Conservation (phyloP, 1,139 yeast genomes). For the Arxiozyma slooffiae region DNA sequence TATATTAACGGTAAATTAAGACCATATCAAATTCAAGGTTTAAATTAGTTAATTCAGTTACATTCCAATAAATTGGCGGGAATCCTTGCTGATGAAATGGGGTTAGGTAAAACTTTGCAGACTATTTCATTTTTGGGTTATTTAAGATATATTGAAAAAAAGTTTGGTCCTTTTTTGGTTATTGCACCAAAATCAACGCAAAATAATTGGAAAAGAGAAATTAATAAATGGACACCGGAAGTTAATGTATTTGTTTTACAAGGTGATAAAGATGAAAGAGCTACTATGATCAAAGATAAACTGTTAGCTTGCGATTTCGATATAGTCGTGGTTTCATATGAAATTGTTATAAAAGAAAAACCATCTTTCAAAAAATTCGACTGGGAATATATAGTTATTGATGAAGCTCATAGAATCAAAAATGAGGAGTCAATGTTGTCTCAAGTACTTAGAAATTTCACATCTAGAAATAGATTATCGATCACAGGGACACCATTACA, state of each 20-base stretch:
- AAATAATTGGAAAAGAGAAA: constrained; percentile 93
- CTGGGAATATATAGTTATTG: constrained; percentile 92
- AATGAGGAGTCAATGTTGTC: constrained; percentile 87
- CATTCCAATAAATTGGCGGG: constrained; percentile 80
- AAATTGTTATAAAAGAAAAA: constrained; percentile 85
- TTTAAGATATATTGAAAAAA: constrained; percentile 61
- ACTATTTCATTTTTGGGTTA: constrained; percentile 87
- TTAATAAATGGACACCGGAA: constrained; percentile 93
- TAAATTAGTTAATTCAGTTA: constrained; percentile 80
- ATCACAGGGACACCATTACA: constrained; percentile 96
- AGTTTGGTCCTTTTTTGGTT: constrained; percentile 86
- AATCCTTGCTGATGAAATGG: constrained; percentile 96
- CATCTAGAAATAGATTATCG: constrained; percentile 71
- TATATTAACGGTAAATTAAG: constrained; percentile 61
- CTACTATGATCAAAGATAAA: constrained; percentile 46
- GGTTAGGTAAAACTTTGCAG: constrained; percentile 89
- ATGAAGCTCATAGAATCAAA: constrained; percentile 94
- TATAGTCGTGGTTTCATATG: constrained; percentile 82
- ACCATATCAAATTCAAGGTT: constrained; percentile 81
- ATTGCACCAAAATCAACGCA: constrained; percentile 92
- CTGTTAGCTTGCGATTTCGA: constrained; percentile 72
- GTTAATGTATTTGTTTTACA: constrained; percentile 76
- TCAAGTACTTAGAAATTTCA: constrained; percentile 78
- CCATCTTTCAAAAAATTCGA: constrained; percentile 66
- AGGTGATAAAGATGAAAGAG: constrained; percentile 76